Base-by-base conservation (phyloP, 805 yeast species). In the Myxozyma geophila region DNA sequence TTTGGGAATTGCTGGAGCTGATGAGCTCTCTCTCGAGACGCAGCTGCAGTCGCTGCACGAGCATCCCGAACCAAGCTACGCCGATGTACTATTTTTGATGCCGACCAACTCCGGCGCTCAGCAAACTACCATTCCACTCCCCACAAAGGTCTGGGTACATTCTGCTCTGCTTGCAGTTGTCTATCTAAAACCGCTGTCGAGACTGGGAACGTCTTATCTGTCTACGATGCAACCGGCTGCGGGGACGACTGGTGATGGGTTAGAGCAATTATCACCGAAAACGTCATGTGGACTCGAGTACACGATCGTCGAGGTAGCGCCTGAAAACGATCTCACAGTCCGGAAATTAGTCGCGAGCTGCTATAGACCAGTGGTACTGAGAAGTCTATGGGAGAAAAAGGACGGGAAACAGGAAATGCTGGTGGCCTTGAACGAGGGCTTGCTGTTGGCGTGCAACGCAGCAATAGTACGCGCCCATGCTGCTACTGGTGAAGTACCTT, bases 321-420 rank as follows among this genome's bases (percentile, higher is more conserved):
- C 62, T 12, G 69, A 66, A 46, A 44, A 54, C 50, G 69, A 66
- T 58, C 54, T 66, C 15, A 48, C 39, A 6, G 67, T 60, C 21
- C 61, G 69, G 10, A 66, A 66, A 48, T 53, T 66, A 10, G 67
- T 66, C 3, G 69, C 69, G 17, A 41, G 67, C 51, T 66, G 69
- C 54, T 66, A 66, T 43, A 19, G 66, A 37, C 69, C 69, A 19
- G 69, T 66, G 13, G 64, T 59, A n/a, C n/a, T 63, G 33, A 51
- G 69, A n/a, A 59, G 57, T 39, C 50, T 66, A 17, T 66, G 69
- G 69, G 69, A 66, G 57, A 50, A 52, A 15, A 63, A 55, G 58
- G 62, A 62, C 17, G 67, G 67, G 6, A 59, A 59, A 54, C 40
- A 58, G 35, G 62, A 66, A 21, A 62, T 63, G 69, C 62, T 66